Evolutionary conservation across 2,329 filamentous ascomycete genomes (phyloP).

Genomic region (Nemania diffusa): DNA sequence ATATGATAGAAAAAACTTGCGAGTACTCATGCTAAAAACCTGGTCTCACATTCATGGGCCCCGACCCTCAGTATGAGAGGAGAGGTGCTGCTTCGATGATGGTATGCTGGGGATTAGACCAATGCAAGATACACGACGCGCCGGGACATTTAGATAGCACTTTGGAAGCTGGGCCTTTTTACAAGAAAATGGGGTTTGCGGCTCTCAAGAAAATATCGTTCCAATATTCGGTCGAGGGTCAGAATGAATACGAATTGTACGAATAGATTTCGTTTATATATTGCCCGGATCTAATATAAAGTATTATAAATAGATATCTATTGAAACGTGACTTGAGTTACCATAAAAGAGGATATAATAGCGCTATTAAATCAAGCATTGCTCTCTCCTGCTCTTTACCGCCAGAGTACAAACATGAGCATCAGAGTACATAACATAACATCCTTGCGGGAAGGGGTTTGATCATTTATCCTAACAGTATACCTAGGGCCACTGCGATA

Average conservation of each 20-base stretch:
- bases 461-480: too few relatives aligned
- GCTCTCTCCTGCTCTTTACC: too few relatives aligned
- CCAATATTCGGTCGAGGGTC: background rate
- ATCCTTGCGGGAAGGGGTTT: too few relatives aligned
- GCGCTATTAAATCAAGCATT: background rate
- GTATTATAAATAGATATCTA: background rate
- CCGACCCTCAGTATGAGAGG: slow-evolving; percentile 37
- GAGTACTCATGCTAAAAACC: background rate
- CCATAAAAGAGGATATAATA: background rate
- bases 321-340: background rate
- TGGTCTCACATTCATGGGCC: slow-evolving; percentile 45
- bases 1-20: background rate
- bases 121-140: slow-evolving; percentile 17
- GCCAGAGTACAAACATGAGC: too few relatives aligned
- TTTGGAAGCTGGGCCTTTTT: slow-evolving; percentile 42
- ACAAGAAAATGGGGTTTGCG: slow-evolving; percentile 39
- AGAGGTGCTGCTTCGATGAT: slow-evolving; percentile 42
- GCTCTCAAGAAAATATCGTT: slow-evolving; percentile 36
- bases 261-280: slow-evolving; percentile 41
- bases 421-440: too few relatives aligned
- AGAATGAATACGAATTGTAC: slow-evolving; percentile 24
- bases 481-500: too few relatives aligned
- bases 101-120: slow-evolving; percentile 42
- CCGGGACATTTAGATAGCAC: slow-evolving; percentile 45
- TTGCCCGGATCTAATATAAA: background rate